Conservation (phyloP, 148 eudicot genomes). For the Camellia granthamiana region DNA sequence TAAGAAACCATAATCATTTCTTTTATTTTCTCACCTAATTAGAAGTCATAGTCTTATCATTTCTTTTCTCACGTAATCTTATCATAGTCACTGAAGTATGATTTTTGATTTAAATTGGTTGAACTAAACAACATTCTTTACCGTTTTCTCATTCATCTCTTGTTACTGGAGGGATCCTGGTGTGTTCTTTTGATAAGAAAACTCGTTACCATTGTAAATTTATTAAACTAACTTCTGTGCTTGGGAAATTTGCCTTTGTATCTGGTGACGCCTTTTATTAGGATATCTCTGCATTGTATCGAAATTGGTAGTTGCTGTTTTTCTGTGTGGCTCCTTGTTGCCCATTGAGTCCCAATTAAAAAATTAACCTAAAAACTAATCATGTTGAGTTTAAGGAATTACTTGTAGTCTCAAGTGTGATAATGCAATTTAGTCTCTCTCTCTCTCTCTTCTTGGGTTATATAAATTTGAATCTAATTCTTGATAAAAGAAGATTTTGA, state of each 20-base stretch:
- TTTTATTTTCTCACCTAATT: too few species aligned
- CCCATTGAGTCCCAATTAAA: background rate
- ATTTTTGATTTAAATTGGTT: too few species aligned
- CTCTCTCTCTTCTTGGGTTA: background rate
- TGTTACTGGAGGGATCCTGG: background rate
- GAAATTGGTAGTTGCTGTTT: background rate
- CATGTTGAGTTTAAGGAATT: background rate
- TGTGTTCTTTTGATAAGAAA: background rate
- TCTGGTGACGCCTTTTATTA: background rate
- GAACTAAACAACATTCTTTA: background rate
- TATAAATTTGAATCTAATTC: background rate
- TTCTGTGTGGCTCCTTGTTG: background rate
- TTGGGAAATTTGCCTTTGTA: background rate
- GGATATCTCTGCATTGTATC: background rate
- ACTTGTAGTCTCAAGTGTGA: background rate
- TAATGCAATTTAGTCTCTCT: background rate
- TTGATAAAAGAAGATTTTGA: background rate
- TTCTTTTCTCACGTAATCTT: too few species aligned
- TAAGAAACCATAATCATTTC: too few species aligned
- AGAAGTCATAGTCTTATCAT: too few species aligned
- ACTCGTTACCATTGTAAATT: background rate
- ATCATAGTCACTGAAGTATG: background rate
- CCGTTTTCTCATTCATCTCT: background rate
- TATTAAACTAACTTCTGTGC: background rate
- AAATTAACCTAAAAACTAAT: background rate